Conservation (phyloP, 2,329 filamentous ascomycete genomes). For the Hypoxylon sp. region DNA sequence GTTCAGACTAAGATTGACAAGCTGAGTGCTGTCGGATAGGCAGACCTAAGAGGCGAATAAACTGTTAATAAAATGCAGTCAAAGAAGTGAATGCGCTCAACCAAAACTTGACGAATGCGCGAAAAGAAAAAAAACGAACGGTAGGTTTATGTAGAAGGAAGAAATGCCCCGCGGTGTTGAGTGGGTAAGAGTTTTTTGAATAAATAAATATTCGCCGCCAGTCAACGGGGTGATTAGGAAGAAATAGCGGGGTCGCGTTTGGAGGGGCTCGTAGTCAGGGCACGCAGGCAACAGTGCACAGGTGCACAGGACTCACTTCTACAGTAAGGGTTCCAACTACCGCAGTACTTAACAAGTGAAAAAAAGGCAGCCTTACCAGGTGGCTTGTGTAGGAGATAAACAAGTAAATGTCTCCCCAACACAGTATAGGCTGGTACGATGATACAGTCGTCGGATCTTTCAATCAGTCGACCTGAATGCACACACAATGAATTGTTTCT, state of each 20-base stretch:
- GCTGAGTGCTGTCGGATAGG: constrained; percentile 26
- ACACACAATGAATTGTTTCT: constrained; percentile 50
- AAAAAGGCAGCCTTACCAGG: constrained; percentile 66
- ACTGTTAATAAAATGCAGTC: constrained; percentile 1
- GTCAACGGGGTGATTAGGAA: not conserved
- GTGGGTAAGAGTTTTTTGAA: not conserved
- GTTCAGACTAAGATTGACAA: constrained; percentile 19
- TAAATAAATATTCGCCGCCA: not conserved
- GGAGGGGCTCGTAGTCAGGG: not conserved
- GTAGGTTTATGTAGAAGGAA: not conserved
- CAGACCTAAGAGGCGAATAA: not conserved
- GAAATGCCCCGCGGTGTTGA: not conserved
- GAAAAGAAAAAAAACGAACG: not conserved
- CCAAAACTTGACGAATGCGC: not conserved
- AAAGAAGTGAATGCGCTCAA: constrained; percentile 6
- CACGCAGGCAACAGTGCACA: not conserved
- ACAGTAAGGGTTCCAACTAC: constrained; percentile 1
- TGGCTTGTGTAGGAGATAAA: constrained; percentile 88
- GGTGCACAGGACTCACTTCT: constrained; percentile 9
- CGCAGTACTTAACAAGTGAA: constrained; percentile 25
- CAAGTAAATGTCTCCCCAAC: constrained; percentile 97
- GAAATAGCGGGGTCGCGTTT: not conserved
- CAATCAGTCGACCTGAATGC: constrained; percentile 48
- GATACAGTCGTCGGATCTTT: constrained; percentile 53
- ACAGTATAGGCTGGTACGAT: constrained; percentile 52